Conservation (phyloP, 306 rosid genomes). For the Prinsepia uniflora region DNA sequence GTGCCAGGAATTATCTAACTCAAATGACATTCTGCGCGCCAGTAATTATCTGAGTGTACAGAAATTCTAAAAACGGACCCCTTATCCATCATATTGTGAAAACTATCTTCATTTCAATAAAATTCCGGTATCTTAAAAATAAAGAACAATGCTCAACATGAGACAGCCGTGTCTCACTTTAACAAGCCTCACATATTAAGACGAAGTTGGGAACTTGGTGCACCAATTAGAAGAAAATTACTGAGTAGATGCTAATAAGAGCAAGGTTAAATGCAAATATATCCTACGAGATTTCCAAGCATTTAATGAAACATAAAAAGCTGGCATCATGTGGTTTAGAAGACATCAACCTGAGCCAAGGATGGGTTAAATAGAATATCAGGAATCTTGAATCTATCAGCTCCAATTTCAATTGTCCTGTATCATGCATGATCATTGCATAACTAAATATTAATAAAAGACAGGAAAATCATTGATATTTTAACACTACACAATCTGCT, state of each 20-base stretch:
- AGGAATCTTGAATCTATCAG: slow-evolving; percentile 97
- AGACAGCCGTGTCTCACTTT: neutral
- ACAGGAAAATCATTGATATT: slow-evolving; percentile 14
- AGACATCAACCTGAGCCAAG: slow-evolving; percentile 61
- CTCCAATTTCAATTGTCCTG: slow-evolving; percentile 96
- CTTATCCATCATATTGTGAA: neutral
- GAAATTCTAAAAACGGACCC: neutral
- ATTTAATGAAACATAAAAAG: neutral
- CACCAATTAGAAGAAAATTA: neutral
- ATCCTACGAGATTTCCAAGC: neutral
- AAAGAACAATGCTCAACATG: neutral
- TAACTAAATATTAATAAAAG: neutral
- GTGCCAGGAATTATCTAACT: neutral
- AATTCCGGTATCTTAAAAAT: neutral
- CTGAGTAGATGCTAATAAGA: neutral
- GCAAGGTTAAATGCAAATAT: neutral
- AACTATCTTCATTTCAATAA: neutral
- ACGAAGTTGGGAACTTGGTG: neutral
- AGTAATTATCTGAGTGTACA: neutral
- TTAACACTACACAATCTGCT: slow-evolving; percentile 13
- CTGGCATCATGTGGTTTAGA: slow-evolving; percentile 14
- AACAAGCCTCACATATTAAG: slow-evolving; percentile 1
- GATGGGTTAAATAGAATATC: slow-evolving; percentile 91
- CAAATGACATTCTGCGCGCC: neutral
- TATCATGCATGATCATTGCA: slow-evolving; percentile 11